Conservation (phyloP, 257 asterid species). For the Paulownia fortunei region DNA sequence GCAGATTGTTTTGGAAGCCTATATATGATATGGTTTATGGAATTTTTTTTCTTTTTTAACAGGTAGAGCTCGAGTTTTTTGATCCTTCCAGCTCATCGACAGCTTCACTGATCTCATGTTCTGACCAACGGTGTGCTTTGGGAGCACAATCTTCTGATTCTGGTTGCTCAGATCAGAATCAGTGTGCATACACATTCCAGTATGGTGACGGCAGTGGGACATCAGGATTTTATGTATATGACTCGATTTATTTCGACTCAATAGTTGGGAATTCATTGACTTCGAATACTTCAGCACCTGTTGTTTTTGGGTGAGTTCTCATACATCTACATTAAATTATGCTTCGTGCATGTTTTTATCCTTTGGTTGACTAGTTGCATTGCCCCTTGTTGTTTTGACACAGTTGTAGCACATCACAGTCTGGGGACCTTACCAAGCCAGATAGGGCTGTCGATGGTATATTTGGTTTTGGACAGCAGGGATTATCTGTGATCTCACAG, state of each 20-base stretch:
- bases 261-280: slow-evolving; percentile 62
- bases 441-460: slow-evolving; percentile 98
- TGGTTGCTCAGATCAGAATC: slow-evolving; percentile 70
- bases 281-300: slow-evolving; percentile 78
- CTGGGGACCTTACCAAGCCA: slow-evolving; percentile 86
- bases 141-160: slow-evolving; percentile 75
- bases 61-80: slow-evolving; percentile 87
- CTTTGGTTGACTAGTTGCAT: slow-evolving; percentile 28
- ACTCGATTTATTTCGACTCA: slow-evolving; percentile 72
- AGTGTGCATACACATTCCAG: slow-evolving; percentile 84
- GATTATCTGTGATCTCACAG: slow-evolving; percentile 89
- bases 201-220: slow-evolving; percentile 99
- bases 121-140: slow-evolving; percentile 77
- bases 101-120: slow-evolving; percentile 65
- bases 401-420: slow-evolving; percentile 96
- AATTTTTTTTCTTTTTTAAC: slow-evolving; percentile 33
- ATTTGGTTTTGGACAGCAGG: slow-evolving; percentile 96
- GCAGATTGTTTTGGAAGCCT: slow-evolving; percentile 10
- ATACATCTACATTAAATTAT: not conserved
- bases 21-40: not conserved
- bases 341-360: not conserved
- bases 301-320: slow-evolving; percentile 88
- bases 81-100: slow-evolving; percentile 82
- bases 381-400: slow-evolving; percentile 3
- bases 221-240: slow-evolving; percentile 84